These are phyloP conservation scores for Blastobotrys buckinghamii DNA, from an alignment of 1,139 yeast species.

Conservation along the genomic window DNA sequence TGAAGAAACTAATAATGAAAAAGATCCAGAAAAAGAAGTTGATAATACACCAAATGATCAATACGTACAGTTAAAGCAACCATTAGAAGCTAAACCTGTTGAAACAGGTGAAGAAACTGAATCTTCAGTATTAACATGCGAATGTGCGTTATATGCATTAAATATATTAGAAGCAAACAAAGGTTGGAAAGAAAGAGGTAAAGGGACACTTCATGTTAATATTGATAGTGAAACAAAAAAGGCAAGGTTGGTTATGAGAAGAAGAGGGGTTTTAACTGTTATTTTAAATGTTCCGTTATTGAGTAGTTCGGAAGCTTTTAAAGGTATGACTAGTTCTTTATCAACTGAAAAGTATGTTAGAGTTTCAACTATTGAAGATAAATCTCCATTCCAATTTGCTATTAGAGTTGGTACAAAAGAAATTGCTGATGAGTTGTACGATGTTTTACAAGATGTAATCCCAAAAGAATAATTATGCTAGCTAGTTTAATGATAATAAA, in stretches of 20 bases:
- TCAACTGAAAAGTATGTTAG: slow-evolving; percentile 74
- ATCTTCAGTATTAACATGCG: slow-evolving; percentile 56
- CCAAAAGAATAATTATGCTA: slow-evolving; percentile 13
- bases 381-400: slow-evolving; percentile 75
- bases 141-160: slow-evolving; percentile 75
- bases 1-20: slow-evolving; percentile 5
- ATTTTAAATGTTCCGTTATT: slow-evolving; percentile 70
- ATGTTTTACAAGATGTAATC: slow-evolving; percentile 43
- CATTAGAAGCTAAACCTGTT: slow-evolving; percentile 43
- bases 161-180: slow-evolving; percentile 54
- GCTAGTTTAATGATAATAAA: too few relatives aligned
- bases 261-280: slow-evolving; percentile 79
- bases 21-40: slow-evolving; percentile 1
- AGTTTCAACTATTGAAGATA: slow-evolving; percentile 49
- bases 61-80: slow-evolving; percentile 26
- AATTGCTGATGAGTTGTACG: slow-evolving; percentile 54
- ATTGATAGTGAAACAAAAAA: slow-evolving; percentile 28
- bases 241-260: slow-evolving; percentile 79
- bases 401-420: slow-evolving; percentile 61
- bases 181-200: slow-evolving; percentile 97
- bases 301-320: slow-evolving; percentile 51
- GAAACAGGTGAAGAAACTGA: slow-evolving; percentile 93
- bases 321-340: slow-evolving; percentile 83
- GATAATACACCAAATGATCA: slow-evolving; percentile 10
- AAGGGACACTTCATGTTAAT: slow-evolving; percentile 81